Percentiles rank a stretch among this genome's conserved stretches.
Evolutionary conservation across 1,139 yeast species (phyloP).

Genomic region (Candida frijolesensis): DNA sequence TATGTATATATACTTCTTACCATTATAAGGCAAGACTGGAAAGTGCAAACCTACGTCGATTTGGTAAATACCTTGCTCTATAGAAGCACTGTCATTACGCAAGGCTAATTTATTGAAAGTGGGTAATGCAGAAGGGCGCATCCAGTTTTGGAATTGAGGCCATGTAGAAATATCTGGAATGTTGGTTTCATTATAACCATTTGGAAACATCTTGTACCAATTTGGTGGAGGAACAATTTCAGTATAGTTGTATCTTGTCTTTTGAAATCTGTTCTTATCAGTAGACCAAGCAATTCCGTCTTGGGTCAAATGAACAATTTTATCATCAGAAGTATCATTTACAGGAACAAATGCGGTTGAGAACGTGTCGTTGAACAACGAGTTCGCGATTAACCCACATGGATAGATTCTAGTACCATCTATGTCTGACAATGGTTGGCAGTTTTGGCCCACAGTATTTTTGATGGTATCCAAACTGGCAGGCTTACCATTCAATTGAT

Average conservation of each 20-base stretch:
- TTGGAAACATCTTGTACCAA: constrained; percentile 66
- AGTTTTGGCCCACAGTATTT: constrained; percentile 76
- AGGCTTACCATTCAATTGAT: constrained; percentile 78
- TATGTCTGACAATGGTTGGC: constrained; percentile 74
- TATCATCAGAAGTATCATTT: constrained; percentile 43
- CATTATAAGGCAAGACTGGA: constrained; percentile 83
- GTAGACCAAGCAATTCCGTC: constrained; percentile 69
- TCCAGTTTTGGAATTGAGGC: constrained; percentile 92
- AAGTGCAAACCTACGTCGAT: constrained; percentile 79
- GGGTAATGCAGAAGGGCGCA: constrained; percentile 91
- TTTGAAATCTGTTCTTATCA: constrained; percentile 59
- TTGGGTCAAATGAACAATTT: constrained; percentile 44
- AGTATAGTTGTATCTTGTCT: constrained; percentile 55
- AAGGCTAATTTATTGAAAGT: constrained; percentile 79
- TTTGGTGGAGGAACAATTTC: constrained; percentile 79
- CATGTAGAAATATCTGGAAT: constrained; percentile 61
- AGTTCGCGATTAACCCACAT: constrained; percentile 79
- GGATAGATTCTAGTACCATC: constrained; percentile 66
- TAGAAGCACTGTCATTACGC: constrained; percentile 69
- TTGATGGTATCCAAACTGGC: constrained; percentile 60
- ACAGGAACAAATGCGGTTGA: constrained; percentile 44
- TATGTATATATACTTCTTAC: constrained; percentile 76
- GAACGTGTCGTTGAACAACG: constrained; percentile 70
- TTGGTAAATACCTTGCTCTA: constrained; percentile 71
- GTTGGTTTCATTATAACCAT: constrained; percentile 69